These are phyloP conservation scores for Cenococcum geophilum DNA, from an alignment of 495 filamentous ascomycete species.

Conservation along the genomic window DNA sequence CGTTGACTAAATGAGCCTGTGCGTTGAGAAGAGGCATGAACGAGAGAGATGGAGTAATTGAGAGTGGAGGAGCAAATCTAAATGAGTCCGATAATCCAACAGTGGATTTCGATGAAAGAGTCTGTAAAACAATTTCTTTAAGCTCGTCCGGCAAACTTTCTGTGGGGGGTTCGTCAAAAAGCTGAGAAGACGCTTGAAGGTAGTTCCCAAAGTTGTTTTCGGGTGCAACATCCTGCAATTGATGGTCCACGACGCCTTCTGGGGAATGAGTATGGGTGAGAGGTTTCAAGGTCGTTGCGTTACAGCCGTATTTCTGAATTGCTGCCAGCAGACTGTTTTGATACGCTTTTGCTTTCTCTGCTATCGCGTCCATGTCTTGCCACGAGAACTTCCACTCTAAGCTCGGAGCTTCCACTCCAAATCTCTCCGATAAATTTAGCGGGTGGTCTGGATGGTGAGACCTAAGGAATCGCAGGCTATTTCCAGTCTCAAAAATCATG, in stretches of 20 bases:
- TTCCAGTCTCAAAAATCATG: conserved; percentile 59
- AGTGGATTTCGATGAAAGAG: conserved; percentile 10
- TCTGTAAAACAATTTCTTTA: conserved; percentile 19
- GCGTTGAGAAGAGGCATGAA: conserved; percentile 65
- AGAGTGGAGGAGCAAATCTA: conserved; percentile 62
- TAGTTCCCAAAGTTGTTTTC: conserved; percentile 1
- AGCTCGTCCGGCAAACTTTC: conserved; percentile 18
- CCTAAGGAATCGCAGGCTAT: conserved; percentile 67
- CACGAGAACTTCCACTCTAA: conserved; percentile 73
- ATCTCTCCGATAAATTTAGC: conserved; percentile 48
- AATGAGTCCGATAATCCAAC: neutral
- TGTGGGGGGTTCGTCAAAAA: conserved; percentile 19
- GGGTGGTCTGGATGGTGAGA: conserved; percentile 72
- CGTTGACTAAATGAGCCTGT: conserved; percentile 72
- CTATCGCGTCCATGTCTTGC: conserved; percentile 60
- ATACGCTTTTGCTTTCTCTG: conserved; percentile 56
- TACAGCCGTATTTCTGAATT: conserved; percentile 28
- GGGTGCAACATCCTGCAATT: neutral
- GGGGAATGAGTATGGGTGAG: neutral
- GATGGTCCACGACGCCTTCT: neutral
- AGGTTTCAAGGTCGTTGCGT: neutral
- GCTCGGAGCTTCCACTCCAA: conserved; percentile 46
- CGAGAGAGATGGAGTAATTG: conserved; percentile 64
- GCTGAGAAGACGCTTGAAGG: conserved; percentile 10
- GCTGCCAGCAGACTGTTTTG: conserved; percentile 48